These are phyloP conservation scores for Lactarius vividus DNA, from an alignment of 768 basidiomycete species.

Conservation along the genomic window DNA sequence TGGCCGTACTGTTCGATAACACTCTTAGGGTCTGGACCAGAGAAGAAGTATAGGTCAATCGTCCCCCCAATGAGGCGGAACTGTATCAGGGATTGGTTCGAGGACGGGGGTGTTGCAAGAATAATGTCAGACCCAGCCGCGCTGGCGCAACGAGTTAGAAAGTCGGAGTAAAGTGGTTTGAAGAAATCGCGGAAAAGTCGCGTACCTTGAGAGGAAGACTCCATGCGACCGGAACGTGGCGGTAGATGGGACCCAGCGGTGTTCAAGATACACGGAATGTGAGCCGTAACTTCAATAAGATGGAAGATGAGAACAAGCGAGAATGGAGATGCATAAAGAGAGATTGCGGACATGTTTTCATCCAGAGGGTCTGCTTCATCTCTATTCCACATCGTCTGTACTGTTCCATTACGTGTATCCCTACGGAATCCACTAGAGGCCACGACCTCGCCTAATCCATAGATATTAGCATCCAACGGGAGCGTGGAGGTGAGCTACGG, in stretches of 20 bases:
- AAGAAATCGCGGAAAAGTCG: constrained; percentile 15
- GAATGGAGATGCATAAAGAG: background rate
- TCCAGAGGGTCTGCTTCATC: constrained; percentile 63
- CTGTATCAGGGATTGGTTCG: constrained; percentile 60
- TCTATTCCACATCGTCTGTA: constrained; percentile 68
- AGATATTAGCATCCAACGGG: constrained; percentile 66
- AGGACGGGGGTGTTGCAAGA: constrained; percentile 54
- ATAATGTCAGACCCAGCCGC: constrained; percentile 70
- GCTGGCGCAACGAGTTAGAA: constrained; percentile 35
- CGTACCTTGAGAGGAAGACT: constrained; percentile 67
- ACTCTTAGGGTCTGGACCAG: constrained; percentile 45
- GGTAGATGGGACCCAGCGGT: constrained; percentile 55
- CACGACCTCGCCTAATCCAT: constrained; percentile 74
- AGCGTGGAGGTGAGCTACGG: constrained; percentile 60
- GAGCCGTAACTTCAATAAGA: constrained; percentile 55
- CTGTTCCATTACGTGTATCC: constrained; percentile 53
- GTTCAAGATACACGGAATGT: constrained; percentile 71
- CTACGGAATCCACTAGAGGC: constrained; percentile 68
- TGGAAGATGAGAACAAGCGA: constrained; percentile 2
- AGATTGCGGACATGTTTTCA: constrained; percentile 54
- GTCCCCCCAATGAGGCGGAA: constrained; percentile 75
- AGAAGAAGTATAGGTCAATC: constrained; percentile 76
- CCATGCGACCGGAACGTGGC: constrained; percentile 64
- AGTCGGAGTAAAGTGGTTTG: background rate
- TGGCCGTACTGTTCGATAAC: constrained; percentile 71